These are phyloP conservation scores for Fusarium vanettenii DNA, from an alignment of 2,329 filamentous ascomycete species.

Conservation along the genomic window DNA sequence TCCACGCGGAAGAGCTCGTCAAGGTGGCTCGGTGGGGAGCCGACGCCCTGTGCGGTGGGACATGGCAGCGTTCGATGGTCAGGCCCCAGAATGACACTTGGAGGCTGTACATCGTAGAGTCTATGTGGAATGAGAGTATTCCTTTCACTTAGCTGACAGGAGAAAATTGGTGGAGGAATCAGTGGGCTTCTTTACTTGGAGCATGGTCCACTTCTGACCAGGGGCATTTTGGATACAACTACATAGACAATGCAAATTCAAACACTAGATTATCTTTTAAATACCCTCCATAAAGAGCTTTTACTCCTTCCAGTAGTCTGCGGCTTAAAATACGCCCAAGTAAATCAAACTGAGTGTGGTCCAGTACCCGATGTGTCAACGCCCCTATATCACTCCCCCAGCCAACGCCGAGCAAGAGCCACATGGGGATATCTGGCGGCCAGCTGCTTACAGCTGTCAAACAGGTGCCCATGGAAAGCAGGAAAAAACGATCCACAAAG, in stretches of 20 bases:
- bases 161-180: too few species aligned
- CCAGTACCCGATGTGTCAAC: not conserved
- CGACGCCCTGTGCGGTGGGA: not conserved
- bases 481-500: not conserved
- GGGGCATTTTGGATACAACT: not conserved
- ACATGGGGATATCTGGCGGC: not conserved
- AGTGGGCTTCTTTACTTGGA: not conserved
- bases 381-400: not conserved
- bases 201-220: not conserved
- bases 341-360: not conserved
- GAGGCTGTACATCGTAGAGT: conserved; percentile 11
- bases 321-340: not conserved
- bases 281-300: not conserved
- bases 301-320: not conserved
- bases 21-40: not conserved
- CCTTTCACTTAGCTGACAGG: not conserved
- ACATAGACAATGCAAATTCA: not conserved
- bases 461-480: not conserved
- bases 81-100: conserved; percentile 8
- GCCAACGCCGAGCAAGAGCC: not conserved
- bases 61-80: not conserved
- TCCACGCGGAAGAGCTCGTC: not conserved
- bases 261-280: not conserved
- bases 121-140: not conserved
- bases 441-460: not conserved